Base-by-base conservation (phyloP, 441 rosid genomes). In the Erodium moschatum region DNA sequence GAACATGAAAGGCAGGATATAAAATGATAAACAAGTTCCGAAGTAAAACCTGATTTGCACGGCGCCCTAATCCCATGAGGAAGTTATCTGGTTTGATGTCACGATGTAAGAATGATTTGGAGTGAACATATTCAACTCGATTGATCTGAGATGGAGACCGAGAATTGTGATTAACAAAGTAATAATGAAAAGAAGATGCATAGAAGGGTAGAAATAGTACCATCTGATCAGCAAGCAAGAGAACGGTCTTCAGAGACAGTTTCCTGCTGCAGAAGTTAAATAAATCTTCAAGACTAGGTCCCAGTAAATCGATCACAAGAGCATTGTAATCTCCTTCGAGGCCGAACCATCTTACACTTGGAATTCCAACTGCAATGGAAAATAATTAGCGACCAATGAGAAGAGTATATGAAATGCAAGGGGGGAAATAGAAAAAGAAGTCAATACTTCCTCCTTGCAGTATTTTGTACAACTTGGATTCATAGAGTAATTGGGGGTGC, bases 21-120 rank as follows among this genome's bases (percentile, higher is more conserved):
- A 44, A 11, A 24, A 67, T 8, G 58, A 63, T 29, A 60, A 64
- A 67, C 0, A 69, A 2, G 21, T 54, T 52, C 60, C 20, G 65
- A 72, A 76, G 27, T 18, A 71, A 35, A 67, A 91, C 97, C 98
- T 87, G 97, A 75, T 89, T 95, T 16, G 97, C 97, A n/a, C 97
- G 98, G 77, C 95, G 84, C 74, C 97, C 99, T 74, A 95, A 80
- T 19, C 99, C 99, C 97, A 92, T 95, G 29, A 95, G 94, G 67
- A 95, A 95, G 77, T 95, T 95, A 76, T 95, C 99, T 6, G 99
- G 97, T 78, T 95, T 95, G 79, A 92, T 87, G 82, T 95, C 99
- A 69, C 99, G 92, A 81, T 95, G 98, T 24, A 91, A 90, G 79
- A 90, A 91, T 66, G 99, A 91, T 77, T 90, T 95, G 0, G 99